A percentile compares a stretch with the other conserved stretches of the same genome.
These are phyloP conservation scores for Phytophthora lateralis DNA, from an alignment of 352 stramenopile genomes.

Conservation along the genomic window DNA sequence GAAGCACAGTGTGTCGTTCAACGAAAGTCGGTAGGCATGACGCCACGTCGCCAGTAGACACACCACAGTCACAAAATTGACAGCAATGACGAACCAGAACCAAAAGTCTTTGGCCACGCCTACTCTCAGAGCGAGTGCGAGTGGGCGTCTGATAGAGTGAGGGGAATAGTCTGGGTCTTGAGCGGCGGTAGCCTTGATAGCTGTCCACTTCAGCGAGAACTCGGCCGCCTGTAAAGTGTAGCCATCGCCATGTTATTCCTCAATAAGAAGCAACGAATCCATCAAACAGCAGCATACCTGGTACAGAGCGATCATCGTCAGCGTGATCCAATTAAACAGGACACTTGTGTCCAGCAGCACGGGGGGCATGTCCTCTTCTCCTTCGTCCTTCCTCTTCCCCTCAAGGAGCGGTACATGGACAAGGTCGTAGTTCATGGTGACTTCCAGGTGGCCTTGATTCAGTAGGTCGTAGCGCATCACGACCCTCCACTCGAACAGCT, in stretches of 20 bases:
- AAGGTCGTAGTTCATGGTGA: constrained; percentile 65
- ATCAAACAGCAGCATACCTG: constrained; percentile 39
- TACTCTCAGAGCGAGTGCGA: constrained; percentile 24
- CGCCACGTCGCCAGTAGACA: constrained; percentile 61
- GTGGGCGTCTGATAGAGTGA: neutral
- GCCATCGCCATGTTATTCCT: neutral
- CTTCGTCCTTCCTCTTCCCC: constrained; percentile 7
- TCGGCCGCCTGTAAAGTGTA: constrained; percentile 38
- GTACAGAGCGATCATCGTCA: constrained; percentile 49
- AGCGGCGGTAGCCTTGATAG: constrained; percentile 24
- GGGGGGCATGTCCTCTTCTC: constrained; percentile 39
- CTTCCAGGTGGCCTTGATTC: constrained; percentile 74
- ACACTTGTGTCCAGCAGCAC: constrained; percentile 55
- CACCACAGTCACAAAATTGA: constrained; percentile 61
- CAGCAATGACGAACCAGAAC: constrained; percentile 58
- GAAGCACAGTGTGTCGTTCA: constrained; percentile 62
- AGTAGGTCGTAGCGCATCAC: constrained; percentile 71
- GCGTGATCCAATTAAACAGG: constrained; percentile 49
- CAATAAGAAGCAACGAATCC: neutral
- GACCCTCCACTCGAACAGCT: constrained; percentile 64
- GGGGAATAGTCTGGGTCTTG: neutral
- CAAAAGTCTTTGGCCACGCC: constrained; percentile 57
- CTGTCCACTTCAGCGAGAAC: constrained; percentile 50
- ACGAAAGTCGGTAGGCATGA: constrained; percentile 55
- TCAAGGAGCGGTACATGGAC: constrained; percentile 30